Evolutionary conservation across 2,329 filamentous ascomycete genomes (phyloP), one percentile per base, ranked within the genome.

Genomic region (Xylaria sp.): DNA sequence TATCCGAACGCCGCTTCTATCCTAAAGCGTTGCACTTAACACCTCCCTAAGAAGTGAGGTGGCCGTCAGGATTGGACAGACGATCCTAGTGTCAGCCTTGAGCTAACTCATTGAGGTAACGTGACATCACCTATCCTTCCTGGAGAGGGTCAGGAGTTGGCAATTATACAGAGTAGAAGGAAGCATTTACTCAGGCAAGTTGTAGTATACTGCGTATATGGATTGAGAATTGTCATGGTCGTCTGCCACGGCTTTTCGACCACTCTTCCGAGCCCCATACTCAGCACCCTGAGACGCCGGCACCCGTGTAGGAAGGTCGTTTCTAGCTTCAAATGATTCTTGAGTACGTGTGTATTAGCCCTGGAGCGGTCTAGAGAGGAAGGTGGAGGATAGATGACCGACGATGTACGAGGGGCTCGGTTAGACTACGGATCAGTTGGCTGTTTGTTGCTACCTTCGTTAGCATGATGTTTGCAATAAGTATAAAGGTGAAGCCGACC

Each of bases 401-500:
- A 25, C 17, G 31, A n/a, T 10, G 33, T 29, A 27, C 20, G 44
- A 56, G 50, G 50, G 22, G 29, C 42, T 45, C 27, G 5, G 57
- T 47, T 2, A 51, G 33, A 36, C 63, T 15, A 55, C 45, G 17
- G 39, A 25, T 20, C 22, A 61, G 31, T 29, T 20, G 13, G 2
- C 1, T 44, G 44, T 42, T 58, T 20, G 5, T 11, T 13, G 9
- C n/a, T n/a, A 5, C n/a, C 36, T 42, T 22, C n/a, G 36, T 29
- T 39, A n/a, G 25, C 22, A 61, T 13, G 22, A 56, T 54, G 33
- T 25, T 36, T 15, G 3, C 15, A 53, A 47, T 2, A 39, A 42
- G 27, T 65, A 65, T 65, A 65, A 47, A 59, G 20, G 15, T 22
- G 38, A 59, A 55, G 62, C 31, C 31, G 22, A 25, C 44, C 27